Base-by-base conservation (phyloP, 768 basidiomycete genomes). In the Amanita subjunquillea region DNA sequence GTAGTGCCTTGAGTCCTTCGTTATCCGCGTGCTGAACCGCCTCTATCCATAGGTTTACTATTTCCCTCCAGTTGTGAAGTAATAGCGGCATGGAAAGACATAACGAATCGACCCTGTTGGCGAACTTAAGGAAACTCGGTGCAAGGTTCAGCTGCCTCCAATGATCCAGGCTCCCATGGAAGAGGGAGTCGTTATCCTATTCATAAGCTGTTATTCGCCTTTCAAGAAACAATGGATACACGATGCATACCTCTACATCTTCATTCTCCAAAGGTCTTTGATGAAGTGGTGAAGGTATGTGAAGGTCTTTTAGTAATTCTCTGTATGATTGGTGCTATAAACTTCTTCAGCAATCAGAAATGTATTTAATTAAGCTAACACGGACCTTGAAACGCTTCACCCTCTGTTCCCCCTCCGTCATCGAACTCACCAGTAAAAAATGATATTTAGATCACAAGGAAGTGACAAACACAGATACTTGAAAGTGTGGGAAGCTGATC, bases 101-200 rank as follows among this genome's bases (percentile, higher is more conserved):
- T 37, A 90, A 69, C 0, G 73, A 64, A 39, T 82, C 76, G 0
- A 75, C 80, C 55, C 75, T 74, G 53, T 75, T 72, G 2, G 83
- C 80, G 60, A 91, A 92, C 27, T 71, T 67, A 50, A 91, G 65
- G 64, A 92, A 93, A 1, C 80, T 72, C 0, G 86, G 78, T 2
- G 88, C 75, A 20, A 94, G 77, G 64, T 88, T 91, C 55, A 93
- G 76, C 58, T 92, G 85, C 57, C 77, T 71, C 83, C 86, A 89
- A 60, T 87, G 80, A 25, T 79, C 72, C 30, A 94, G 70, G 2
- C 85, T 76, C 57, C 79, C 73, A 50, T 84, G 80, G 59, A 94
- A 92, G 62, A 90, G 83, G 0, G 86, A 89, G 53, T 82, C 80
- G 60, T 80, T 78, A 57, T 91, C 86, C 86, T 90, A 51, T 2